A percentile compares a stretch with the other conserved stretches of the same genome.
Conservation (phyloP, 2,329 filamentous ascomycete species). For the Fusarium graminum region DNA sequence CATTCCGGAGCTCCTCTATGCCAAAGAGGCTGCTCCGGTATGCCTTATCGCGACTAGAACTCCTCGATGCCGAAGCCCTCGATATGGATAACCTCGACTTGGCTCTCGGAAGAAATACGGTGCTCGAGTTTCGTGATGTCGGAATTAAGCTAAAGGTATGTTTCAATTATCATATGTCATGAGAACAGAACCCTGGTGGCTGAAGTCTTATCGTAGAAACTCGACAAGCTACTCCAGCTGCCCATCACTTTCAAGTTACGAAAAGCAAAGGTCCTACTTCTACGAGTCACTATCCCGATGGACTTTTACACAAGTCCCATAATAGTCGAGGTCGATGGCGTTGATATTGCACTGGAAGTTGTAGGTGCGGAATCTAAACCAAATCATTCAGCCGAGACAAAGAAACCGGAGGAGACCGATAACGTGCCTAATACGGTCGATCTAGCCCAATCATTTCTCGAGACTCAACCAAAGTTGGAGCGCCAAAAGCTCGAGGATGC, state of each 20-base stretch:
- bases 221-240: constrained; percentile 79
- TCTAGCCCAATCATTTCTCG: constrained; percentile 82
- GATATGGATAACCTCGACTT: constrained; percentile 90
- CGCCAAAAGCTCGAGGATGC: constrained; percentile 77
- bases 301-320: constrained; percentile 91
- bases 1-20: constrained; percentile 76
- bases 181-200: constrained; percentile 26
- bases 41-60: constrained; percentile 83
- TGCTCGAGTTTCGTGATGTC: constrained; percentile 88
- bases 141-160: constrained; percentile 81
- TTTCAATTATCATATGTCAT: constrained; percentile 21
- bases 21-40: constrained; percentile 92
- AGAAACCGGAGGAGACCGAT: constrained; percentile 47
- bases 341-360: constrained; percentile 77
- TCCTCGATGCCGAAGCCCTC: constrained; percentile 88
- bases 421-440: constrained; percentile 77
- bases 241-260: constrained; percentile 78
- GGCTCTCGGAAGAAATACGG: constrained; percentile 82
- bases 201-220: constrained; percentile 70
- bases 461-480: constrained; percentile 75
- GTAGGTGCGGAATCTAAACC: constrained; percentile 51
- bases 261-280: constrained; percentile 79
- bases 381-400: constrained; percentile 57
- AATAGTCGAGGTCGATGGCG: constrained; percentile 82
- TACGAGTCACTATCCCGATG: constrained; percentile 87